phyloP scores from a whole-genome alignment of 495 filamentous ascomycete genomes.

The Penicillium crystallinum region DNA sequence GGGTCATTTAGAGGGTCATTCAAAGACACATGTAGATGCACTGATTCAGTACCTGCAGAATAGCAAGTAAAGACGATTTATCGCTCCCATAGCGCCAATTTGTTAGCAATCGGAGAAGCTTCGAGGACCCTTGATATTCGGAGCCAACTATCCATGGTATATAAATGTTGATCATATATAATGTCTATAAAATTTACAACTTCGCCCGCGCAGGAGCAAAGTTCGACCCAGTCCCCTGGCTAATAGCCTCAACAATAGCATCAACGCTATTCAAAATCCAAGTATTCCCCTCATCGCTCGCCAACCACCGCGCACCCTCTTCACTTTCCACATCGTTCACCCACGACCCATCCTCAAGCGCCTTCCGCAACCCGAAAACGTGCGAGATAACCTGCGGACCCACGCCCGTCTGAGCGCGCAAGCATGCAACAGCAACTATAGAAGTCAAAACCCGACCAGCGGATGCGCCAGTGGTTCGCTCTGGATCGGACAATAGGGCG shows the following conservation, averaged over 20 bases:
- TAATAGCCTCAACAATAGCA: conserved; percentile 58
- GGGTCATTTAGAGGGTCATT: too few species aligned
- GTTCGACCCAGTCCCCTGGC: conserved; percentile 49
- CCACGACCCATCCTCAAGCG: conserved; percentile 59
- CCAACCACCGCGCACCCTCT: conserved; percentile 58
- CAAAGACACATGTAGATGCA: too few species aligned
- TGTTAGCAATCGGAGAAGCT: background rate
- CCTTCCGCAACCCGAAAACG: conserved; percentile 69
- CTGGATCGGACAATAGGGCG: conserved; percentile 61
- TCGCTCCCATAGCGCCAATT: background rate
- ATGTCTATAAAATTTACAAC: conserved; percentile 32
- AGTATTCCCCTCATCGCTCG: conserved; percentile 63
- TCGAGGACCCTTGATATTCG: background rate
- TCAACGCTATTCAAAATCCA: conserved; percentile 71
- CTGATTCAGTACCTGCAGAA: background rate
- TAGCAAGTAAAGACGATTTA: background rate
- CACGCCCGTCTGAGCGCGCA: conserved; percentile 71
- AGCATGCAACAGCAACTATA: conserved; percentile 62
- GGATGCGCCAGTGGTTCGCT: conserved; percentile 45
- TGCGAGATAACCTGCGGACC: conserved; percentile 74
- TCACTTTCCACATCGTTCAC: conserved; percentile 47
- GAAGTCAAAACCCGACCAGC: conserved; percentile 62
- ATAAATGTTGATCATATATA: background rate
- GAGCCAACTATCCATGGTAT: background rate
- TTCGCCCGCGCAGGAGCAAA: conserved; percentile 55